Evolutionary conservation across 805 yeast genomes (phyloP).

Genomic region (Wickerhamiella australiensis): DNA sequence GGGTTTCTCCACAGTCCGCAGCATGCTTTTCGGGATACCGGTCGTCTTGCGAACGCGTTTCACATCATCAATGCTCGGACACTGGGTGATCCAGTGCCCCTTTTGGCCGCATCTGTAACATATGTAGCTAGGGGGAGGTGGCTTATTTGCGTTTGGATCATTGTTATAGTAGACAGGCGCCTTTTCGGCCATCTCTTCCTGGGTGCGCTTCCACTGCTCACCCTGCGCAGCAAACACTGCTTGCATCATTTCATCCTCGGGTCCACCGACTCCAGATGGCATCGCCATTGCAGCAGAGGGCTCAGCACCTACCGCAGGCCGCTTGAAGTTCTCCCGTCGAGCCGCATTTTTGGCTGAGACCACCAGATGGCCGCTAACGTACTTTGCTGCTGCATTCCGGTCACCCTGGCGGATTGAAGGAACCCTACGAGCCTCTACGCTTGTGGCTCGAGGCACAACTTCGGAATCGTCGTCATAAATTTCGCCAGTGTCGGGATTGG

Average conservation of each 20-base stretch:
- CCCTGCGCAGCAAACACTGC: conserved; percentile 89
- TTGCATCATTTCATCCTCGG: conserved; percentile 80
- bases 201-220: conserved; percentile 91
- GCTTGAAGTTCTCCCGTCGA: conserved; percentile 27
- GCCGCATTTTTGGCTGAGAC: conserved; percentile 28
- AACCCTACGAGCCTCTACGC: conserved; percentile 66
- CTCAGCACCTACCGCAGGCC: conserved; percentile 15
- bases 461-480: conserved; percentile 82
- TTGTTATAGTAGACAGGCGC: conserved; percentile 48
- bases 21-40: conserved; percentile 90
- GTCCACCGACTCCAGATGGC: conserved; percentile 32
- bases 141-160: conserved; percentile 39
- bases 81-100: conserved; percentile 90
- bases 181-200: conserved; percentile 77
- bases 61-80: conserved; percentile 89
- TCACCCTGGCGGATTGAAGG: conserved; percentile 45
- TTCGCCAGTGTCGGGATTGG: conserved; percentile 55
- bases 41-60: conserved; percentile 84
- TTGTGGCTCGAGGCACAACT: conserved; percentile 81
- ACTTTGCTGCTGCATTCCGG: conserved; percentile 45
- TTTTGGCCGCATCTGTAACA: conserved; percentile 94
- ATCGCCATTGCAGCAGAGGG: conserved; percentile 4
- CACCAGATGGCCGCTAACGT: conserved; percentile 38
- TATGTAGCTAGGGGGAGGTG: conserved; percentile 90
- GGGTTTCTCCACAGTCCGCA: conserved; percentile 76